These are phyloP conservation scores for Trichoderma asperelloides DNA, from an alignment of 495 filamentous ascomycete genomes.

Conservation along the genomic window DNA sequence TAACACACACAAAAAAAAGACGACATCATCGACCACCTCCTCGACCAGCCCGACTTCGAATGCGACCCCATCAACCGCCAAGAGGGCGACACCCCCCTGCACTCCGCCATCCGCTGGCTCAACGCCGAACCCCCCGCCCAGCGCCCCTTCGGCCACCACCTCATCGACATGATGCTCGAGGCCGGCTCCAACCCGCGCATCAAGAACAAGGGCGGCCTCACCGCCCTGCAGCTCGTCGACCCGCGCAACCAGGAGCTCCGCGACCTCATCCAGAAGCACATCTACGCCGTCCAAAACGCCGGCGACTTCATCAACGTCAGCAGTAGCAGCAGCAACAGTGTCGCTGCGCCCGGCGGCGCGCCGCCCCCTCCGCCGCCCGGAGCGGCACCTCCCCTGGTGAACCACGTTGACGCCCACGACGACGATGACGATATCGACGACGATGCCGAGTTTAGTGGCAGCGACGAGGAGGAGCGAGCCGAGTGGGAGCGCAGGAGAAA, in stretches of 20 bases:
- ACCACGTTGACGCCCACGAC: conserved; percentile 11
- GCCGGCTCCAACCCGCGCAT: conserved; percentile 51
- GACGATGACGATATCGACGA: conserved; percentile 30
- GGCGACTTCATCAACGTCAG: conserved; percentile 38
- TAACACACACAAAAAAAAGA: conserved; percentile 36
- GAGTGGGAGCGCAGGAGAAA: conserved; percentile 40
- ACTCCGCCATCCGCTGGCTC: conserved; percentile 77
- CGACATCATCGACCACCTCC: conserved; percentile 82
- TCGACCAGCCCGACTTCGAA: conserved; percentile 91
- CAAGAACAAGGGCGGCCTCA: conserved; percentile 62
- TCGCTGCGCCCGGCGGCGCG: conserved; percentile 11
- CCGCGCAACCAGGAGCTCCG: conserved; percentile 61
- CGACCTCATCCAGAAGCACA: conserved; percentile 61
- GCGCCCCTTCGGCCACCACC: conserved; percentile 51
- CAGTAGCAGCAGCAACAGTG: conserved; percentile 12
- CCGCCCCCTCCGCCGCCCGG: background rate
- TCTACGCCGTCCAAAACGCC: conserved; percentile 53
- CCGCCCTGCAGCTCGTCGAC: conserved; percentile 61
- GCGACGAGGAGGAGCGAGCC: conserved; percentile 43
- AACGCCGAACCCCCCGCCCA: conserved; percentile 54
- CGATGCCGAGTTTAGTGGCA: conserved; percentile 43
- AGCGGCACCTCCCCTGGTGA: background rate
- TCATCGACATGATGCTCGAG: conserved; percentile 87
- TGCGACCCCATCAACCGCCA: conserved; percentile 76
- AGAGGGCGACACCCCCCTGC: conserved; percentile 85